phyloP scores from a whole-genome alignment of 1,284 basidiomycete genomes.

The Boletus sp. region DNA sequence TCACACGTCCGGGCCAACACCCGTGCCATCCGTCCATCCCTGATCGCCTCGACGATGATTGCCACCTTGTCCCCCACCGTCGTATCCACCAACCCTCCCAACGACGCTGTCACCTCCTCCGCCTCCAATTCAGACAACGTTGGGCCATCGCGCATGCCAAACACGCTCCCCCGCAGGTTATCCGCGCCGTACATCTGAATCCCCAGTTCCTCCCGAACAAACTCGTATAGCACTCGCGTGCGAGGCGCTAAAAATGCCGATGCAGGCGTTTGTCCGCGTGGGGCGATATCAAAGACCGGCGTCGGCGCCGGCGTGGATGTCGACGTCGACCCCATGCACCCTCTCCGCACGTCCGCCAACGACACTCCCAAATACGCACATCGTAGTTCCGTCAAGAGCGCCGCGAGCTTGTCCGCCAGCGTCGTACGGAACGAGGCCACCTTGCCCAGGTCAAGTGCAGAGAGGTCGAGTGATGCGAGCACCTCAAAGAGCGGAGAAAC shows the following conservation, averaged over 20 bases:
- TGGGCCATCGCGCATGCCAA: slow-evolving; percentile 24
- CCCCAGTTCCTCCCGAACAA: slow-evolving; percentile 62
- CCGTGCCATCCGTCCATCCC: slow-evolving; percentile 69
- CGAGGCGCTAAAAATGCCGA: slow-evolving; percentile 55
- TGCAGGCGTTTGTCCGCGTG: slow-evolving; percentile 50
- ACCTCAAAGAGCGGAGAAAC: slow-evolving; percentile 61
- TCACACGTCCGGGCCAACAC: slow-evolving; percentile 55
- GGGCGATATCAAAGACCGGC: slow-evolving; percentile 19
- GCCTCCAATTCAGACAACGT: not conserved
- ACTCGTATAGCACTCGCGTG: slow-evolving; percentile 69
- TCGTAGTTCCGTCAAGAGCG: slow-evolving; percentile 27
- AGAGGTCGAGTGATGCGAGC: slow-evolving; percentile 39
- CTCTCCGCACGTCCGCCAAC: slow-evolving; percentile 26
- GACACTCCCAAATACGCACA: slow-evolving; percentile 31
- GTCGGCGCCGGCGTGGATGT: not conserved
- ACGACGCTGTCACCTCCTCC: slow-evolving; percentile 6
- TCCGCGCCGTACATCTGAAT: slow-evolving; percentile 74
- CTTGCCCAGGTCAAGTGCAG: slow-evolving; percentile 31
- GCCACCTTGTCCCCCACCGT: slow-evolving; percentile 68
- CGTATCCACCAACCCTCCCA: slow-evolving; percentile 37
- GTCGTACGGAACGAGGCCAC: slow-evolving; percentile 24
- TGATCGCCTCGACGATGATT: slow-evolving; percentile 69
- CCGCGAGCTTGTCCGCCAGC: slow-evolving; percentile 23
- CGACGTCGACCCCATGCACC: slow-evolving; percentile 5
- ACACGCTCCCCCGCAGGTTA: slow-evolving; percentile 44